Evolutionary conservation across 352 stramenopile genomes (phyloP).

Genomic region (Phytophthora pistaciae): DNA sequence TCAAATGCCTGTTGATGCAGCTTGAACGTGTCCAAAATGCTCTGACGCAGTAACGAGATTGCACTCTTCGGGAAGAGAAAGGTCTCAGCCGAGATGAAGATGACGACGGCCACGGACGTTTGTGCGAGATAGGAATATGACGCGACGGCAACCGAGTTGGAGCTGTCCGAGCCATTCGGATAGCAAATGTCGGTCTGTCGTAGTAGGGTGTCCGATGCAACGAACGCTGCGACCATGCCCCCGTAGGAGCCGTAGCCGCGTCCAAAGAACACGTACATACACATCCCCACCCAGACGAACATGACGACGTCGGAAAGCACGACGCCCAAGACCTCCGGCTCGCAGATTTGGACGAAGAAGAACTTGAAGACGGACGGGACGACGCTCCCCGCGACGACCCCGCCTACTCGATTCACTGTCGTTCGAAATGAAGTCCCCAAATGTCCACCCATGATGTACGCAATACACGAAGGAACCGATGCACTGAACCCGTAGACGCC

Average conservation of each 20-base stretch:
- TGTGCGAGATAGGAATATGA: conserved; percentile 82
- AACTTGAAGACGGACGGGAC: conserved; percentile 84
- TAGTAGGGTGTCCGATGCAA: conserved; percentile 70
- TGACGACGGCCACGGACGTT: conserved; percentile 73
- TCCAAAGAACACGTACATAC: conserved; percentile 77
- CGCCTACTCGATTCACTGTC: conserved; percentile 76
- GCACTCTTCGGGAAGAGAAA: conserved; percentile 74
- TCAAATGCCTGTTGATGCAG: conserved; percentile 67
- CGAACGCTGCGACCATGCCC: conserved; percentile 76
- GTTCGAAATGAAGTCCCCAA: conserved; percentile 78
- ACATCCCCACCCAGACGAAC: conserved; percentile 77
- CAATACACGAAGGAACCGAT: conserved; percentile 63
- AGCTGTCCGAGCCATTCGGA: conserved; percentile 45
- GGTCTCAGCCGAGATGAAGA: conserved; percentile 79
- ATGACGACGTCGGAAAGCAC: conserved; percentile 59
- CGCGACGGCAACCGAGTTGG: conserved; percentile 54
- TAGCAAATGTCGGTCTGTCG: conserved; percentile 66
- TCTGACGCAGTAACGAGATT: conserved; percentile 62
- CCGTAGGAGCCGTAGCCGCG: conserved; percentile 73
- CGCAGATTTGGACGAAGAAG: conserved; percentile 78
- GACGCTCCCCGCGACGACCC: conserved; percentile 76
- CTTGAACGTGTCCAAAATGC: conserved; percentile 72
- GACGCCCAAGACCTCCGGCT: conserved; percentile 41
- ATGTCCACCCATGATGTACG: conserved; percentile 79
- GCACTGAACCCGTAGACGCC: conserved; percentile 74